A percentile compares a stretch with the other conserved stretches of the same genome.
These are phyloP conservation scores for Tinospora cordifolia DNA, from an alignment of 164 flowering plant genomes.

Conservation along the genomic window DNA sequence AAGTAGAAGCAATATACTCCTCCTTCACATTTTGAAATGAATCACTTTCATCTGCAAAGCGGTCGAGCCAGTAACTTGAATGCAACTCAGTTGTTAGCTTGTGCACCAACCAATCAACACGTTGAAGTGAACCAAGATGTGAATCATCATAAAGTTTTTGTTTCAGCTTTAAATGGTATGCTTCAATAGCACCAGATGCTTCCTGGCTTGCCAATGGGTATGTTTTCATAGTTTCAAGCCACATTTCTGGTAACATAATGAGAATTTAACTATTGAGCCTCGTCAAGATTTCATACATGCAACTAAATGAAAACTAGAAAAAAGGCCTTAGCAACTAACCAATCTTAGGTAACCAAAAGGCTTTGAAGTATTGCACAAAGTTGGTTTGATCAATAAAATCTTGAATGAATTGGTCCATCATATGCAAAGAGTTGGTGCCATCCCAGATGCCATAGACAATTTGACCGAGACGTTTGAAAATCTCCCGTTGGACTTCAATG, in stretches of 20 bases:
- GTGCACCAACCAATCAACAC: constrained; percentile 97
- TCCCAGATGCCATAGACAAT: constrained; percentile 63
- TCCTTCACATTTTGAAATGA: constrained; percentile 79
- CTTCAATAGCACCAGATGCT: constrained; percentile 89
- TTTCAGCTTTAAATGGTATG: constrained; percentile 88
- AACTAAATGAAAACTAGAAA: not conserved
- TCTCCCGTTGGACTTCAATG: constrained; percentile 72
- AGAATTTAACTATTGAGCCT: not conserved
- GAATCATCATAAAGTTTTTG: constrained; percentile 76
- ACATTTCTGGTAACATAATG: constrained; percentile 54
- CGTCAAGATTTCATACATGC: not conserved
- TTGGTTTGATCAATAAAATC: constrained; percentile 87
- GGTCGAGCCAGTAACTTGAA: constrained; percentile 89
- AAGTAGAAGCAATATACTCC: constrained; percentile 78
- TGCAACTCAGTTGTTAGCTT: constrained; percentile 87
- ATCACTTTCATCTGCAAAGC: constrained; percentile 85
- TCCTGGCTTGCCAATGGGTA: constrained; percentile 90
- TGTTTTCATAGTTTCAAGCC: constrained; percentile 66
- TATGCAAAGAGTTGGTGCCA: constrained; percentile 37
- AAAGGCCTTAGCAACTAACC: constrained; percentile 36
- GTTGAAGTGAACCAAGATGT: constrained; percentile 76
- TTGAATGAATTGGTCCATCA: constrained; percentile 52
- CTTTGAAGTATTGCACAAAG: constrained; percentile 77
- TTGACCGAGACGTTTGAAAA: constrained; percentile 75
- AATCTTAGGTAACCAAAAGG: constrained; percentile 82